Evolutionary conservation across 2,329 filamentous ascomycete species (phyloP), one percentile per base, ranked within the genome.

Genomic region (Akanthomyces muscarius): DNA sequence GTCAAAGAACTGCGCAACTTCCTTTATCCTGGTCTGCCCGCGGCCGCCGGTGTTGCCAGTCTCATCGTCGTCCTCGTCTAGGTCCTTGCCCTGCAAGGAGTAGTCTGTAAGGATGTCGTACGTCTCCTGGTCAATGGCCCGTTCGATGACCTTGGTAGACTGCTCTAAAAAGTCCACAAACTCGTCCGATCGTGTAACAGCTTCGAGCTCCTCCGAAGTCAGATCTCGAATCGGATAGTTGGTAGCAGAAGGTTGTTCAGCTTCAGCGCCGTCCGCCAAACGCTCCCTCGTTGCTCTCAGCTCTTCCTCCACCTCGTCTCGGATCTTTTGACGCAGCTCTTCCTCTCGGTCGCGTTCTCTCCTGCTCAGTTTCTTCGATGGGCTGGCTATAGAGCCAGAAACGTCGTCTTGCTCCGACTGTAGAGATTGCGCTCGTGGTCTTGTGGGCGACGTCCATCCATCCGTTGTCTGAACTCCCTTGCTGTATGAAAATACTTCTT

Each of bases 31-130:
- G 68, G 90, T 82, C 47, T 89, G 86, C 57, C 88, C 89, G 66
- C 89, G 89, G 4, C 88, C 89, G 38, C 86, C 84, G 3, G 84
- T 86, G 64, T 89, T 89, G 18, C 89, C 89, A 57, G 77, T 81
- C 67, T 91, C 88, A 68, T 92, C 92, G 63, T 96, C 91, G 55
- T 96, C 92, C 53, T 96, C 92, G 47, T 95, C 85, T 13, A 88
- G 78, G 61, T 89, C 88, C 64, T 89, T 81, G 6, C 89, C 90
- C 64, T 91, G 89, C 45, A 96, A 81, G 45, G 92, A 92, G 76
- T 99, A 99, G 77, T 99, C 93, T 64, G 92, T 92, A 65, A 99
- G 81, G 65, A 99, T 91, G 74, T 99, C 95, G 74, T 98, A 99
- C 63, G 77, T 78, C 71, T 97, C 92, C 72, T 97, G 89, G 71